phyloP scores from a whole-genome alignment of 1,284 basidiomycete species.

The Apiotrichum laibachii region DNA sequence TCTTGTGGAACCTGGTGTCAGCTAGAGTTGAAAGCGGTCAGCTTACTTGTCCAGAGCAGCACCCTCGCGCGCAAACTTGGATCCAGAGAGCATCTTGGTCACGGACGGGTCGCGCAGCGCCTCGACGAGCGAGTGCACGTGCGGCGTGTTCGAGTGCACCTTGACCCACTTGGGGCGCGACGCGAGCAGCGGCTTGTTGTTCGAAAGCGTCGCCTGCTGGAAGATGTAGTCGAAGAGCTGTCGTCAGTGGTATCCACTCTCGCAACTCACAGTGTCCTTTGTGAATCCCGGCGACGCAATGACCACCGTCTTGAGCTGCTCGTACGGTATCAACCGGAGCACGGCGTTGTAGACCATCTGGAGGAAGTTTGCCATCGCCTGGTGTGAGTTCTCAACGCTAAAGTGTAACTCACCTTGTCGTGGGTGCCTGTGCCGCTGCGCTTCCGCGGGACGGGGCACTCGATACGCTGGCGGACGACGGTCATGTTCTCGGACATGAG shows the following conservation, averaged over 20 bases:
- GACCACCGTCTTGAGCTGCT: constrained; percentile 80
- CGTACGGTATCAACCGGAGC: constrained; percentile 82
- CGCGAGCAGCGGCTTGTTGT: constrained; percentile 77
- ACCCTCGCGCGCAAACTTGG: constrained; percentile 95
- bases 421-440: constrained; percentile 77
- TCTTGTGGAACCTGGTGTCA: constrained; percentile 81
- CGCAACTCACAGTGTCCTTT: constrained; percentile 68
- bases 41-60: constrained; percentile 79
- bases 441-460: constrained; percentile 87
- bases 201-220: constrained; percentile 71
- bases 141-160: constrained; percentile 87
- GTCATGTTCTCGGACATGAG: constrained; percentile 97
- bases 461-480: constrained; percentile 84
- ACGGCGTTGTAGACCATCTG: constrained; percentile 82
- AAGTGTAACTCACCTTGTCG: constrained; percentile 61
- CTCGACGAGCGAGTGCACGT: constrained; percentile 93
- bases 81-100: constrained; percentile 70
- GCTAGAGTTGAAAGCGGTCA: not conserved
- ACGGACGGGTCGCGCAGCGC: constrained; percentile 93
- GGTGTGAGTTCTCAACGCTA: not conserved
- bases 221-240: constrained; percentile 72
- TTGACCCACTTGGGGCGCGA: constrained; percentile 81
- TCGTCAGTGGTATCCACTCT: not conserved
- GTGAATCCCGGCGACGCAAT: constrained; percentile 97
- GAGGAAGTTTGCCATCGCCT: constrained; percentile 76